Percentiles rank a stretch among this genome's conserved stretches.
phyloP scores from a whole-genome alignment of 371 early-diverging fungal species.

The Apophysomyces elegans region DNA sequence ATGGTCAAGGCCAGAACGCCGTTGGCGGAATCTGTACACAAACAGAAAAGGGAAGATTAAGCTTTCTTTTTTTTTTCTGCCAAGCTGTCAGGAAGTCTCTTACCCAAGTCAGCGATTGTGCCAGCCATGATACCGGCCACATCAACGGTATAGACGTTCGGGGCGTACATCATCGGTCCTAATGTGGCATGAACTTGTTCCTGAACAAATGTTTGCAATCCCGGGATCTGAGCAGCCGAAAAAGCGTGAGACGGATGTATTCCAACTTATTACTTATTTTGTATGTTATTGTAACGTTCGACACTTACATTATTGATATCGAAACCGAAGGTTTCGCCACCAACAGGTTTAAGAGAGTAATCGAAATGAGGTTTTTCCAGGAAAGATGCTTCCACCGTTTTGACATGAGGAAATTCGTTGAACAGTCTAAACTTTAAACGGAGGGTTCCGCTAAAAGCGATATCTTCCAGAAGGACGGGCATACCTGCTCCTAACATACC shows the following conservation, averaged over 20 bases:
- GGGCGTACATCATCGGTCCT: conserved; percentile 86
- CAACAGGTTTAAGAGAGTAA: conserved; percentile 94
- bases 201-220: conserved; percentile 77
- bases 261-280: background rate
- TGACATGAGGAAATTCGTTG: conserved; percentile 89
- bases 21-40: conserved; percentile 59
- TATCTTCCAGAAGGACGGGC: conserved; percentile 91
- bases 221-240: conserved; percentile 68
- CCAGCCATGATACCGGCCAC: conserved; percentile 85
- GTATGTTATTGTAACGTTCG: background rate
- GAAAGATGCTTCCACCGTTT: conserved; percentile 89
- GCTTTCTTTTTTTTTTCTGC: background rate
- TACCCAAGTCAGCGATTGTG: conserved; percentile 47
- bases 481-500: conserved; percentile 86
- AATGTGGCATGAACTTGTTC: conserved; percentile 82
- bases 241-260: background rate
- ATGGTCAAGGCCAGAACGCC: conserved; percentile 86
- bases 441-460: conserved; percentile 86
- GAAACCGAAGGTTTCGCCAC: conserved; percentile 88
- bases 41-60: background rate
- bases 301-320: conserved; percentile 77
- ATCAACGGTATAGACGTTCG: conserved; percentile 84
- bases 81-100: background rate
- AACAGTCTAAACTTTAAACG: conserved; percentile 86
- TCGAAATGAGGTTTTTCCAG: conserved; percentile 90